Percentiles rank a stretch among this genome's conserved stretches.
These are phyloP conservation scores for Botrytis cinerea DNA, from an alignment of 2,329 filamentous ascomycete species.

Conservation along the genomic window DNA sequence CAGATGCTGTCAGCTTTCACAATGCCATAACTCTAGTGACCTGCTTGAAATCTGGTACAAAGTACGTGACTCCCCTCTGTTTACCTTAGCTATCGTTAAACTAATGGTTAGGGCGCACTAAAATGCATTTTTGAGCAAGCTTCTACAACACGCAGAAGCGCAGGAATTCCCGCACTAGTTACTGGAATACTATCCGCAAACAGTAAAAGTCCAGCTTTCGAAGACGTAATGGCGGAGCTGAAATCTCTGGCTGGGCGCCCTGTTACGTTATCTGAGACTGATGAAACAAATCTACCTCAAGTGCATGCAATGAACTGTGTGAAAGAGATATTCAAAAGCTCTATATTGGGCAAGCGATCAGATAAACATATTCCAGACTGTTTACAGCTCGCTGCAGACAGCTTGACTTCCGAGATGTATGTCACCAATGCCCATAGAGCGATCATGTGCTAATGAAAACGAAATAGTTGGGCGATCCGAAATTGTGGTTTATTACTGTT, in stretches of 20 bases:
- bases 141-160: slow-evolving; percentile 85
- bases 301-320: slow-evolving; percentile 95
- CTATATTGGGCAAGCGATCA: slow-evolving; percentile 69
- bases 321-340: slow-evolving; percentile 87
- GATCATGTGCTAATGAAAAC: slow-evolving; percentile 20
- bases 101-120: slow-evolving; percentile 57
- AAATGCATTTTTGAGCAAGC: slow-evolving; percentile 72
- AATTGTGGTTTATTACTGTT: slow-evolving; percentile 92
- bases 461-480: slow-evolving; percentile 78
- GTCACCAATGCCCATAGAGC: slow-evolving; percentile 34
- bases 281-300: slow-evolving; percentile 74
- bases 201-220: slow-evolving; percentile 59
- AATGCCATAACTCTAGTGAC: slow-evolving; percentile 22
- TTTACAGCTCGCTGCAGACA: slow-evolving; percentile 76
- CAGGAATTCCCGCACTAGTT: slow-evolving; percentile 85
- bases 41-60: slow-evolving; percentile 69
- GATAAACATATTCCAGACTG: slow-evolving; percentile 73
- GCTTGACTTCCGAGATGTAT: slow-evolving; percentile 76
- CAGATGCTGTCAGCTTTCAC: slow-evolving; percentile 69
- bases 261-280: slow-evolving; percentile 53
- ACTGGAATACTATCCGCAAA: slow-evolving; percentile 76
- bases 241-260: slow-evolving; percentile 58
- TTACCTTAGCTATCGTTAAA: slow-evolving; percentile 27
- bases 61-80: slow-evolving; percentile 45
- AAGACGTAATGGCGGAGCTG: slow-evolving; percentile 63